These are phyloP conservation scores for Xylaria grammica DNA, from an alignment of 495 filamentous ascomycete genomes.

Conservation along the genomic window DNA sequence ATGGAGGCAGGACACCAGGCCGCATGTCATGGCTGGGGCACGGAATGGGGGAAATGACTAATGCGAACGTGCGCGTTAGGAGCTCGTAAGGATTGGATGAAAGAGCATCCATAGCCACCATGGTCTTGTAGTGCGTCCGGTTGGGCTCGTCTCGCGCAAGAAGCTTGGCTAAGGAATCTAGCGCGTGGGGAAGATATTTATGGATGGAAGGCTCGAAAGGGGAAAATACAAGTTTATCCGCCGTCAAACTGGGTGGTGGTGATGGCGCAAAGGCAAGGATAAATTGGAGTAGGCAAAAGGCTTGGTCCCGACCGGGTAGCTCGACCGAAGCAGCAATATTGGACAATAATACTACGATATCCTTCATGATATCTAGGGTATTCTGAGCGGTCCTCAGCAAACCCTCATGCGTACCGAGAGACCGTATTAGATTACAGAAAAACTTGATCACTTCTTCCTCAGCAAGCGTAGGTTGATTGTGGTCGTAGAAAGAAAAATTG, in stretches of 20 bases:
- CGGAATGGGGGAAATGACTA: slow-evolving; percentile 85
- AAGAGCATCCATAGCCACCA: slow-evolving; percentile 74
- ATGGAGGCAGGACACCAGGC: slow-evolving; percentile 55
- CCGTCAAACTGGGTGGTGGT: slow-evolving; percentile 56
- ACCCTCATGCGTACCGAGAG: slow-evolving; percentile 88
- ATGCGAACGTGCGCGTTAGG: slow-evolving; percentile 84
- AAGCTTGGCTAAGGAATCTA: slow-evolving; percentile 90
- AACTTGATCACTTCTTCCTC: slow-evolving; percentile 79
- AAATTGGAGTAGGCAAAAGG: slow-evolving; percentile 84
- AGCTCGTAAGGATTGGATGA: slow-evolving; percentile 72
- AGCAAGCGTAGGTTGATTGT: slow-evolving; percentile 73
- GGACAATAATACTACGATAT: slow-evolving; percentile 84
- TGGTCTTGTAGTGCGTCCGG: slow-evolving; percentile 75
- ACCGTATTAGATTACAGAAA: slow-evolving; percentile 78
- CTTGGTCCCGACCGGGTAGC: slow-evolving; percentile 87
- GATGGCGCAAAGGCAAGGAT: slow-evolving; percentile 88
- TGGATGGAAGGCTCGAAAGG: slow-evolving; percentile 80
- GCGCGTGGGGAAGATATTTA: slow-evolving; percentile 84
- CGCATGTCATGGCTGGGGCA: slow-evolving; percentile 57
- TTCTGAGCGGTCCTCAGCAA: slow-evolving; percentile 79
- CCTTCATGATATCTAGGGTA: slow-evolving; percentile 95
- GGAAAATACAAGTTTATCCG: slow-evolving; percentile 73
- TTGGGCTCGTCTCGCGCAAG: slow-evolving; percentile 95
- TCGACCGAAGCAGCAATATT: slow-evolving; percentile 83
- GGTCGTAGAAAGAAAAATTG: slow-evolving; percentile 85